Evolutionary conservation across 352 stramenopile species (phyloP).

Genomic region (Pythium vanterpoolii): DNA sequence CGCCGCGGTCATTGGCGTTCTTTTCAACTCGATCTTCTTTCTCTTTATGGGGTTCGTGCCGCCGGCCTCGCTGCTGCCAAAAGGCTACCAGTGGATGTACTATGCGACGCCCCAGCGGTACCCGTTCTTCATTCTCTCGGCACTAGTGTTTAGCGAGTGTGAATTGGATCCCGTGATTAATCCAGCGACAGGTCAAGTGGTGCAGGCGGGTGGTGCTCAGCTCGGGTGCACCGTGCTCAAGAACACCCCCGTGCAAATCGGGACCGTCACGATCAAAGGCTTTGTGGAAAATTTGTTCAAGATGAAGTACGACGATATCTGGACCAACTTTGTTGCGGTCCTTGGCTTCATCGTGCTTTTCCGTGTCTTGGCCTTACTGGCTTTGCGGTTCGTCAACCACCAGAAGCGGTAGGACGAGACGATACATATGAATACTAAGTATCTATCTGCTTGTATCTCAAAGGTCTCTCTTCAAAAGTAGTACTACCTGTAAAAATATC

Average conservation of each 20-base stretch:
- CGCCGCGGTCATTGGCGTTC: conserved; percentile 29
- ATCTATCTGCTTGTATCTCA: neutral
- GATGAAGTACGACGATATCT: conserved; percentile 33
- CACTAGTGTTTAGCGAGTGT: conserved; percentile 22
- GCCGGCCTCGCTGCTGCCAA: conserved; percentile 23
- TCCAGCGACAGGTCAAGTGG: conserved; percentile 5
- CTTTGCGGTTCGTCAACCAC: conserved; percentile 34
- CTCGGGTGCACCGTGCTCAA: conserved; percentile 29
- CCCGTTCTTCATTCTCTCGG: conserved; percentile 23
- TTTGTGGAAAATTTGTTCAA: conserved; percentile 30
- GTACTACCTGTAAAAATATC: no score
- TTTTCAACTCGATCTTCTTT: conserved; percentile 44
- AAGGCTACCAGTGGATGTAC: conserved; percentile 30
- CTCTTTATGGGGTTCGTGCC: conserved; percentile 41
- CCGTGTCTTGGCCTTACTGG: conserved; percentile 25
- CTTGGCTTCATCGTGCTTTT: conserved; percentile 26
- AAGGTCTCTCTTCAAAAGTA: no score
- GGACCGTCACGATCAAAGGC: conserved; percentile 26
- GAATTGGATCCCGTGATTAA: conserved; percentile 18
- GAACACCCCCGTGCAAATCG: conserved; percentile 20
- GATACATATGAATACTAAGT: neutral
- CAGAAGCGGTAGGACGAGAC: conserved; percentile 23
- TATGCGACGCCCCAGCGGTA: conserved; percentile 28
- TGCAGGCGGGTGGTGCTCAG: conserved; percentile 10
- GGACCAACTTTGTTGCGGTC: conserved; percentile 19